These are phyloP conservation scores for Corchorus olitorius DNA, from an alignment of 345 rosid genomes.

Conservation along the genomic window DNA sequence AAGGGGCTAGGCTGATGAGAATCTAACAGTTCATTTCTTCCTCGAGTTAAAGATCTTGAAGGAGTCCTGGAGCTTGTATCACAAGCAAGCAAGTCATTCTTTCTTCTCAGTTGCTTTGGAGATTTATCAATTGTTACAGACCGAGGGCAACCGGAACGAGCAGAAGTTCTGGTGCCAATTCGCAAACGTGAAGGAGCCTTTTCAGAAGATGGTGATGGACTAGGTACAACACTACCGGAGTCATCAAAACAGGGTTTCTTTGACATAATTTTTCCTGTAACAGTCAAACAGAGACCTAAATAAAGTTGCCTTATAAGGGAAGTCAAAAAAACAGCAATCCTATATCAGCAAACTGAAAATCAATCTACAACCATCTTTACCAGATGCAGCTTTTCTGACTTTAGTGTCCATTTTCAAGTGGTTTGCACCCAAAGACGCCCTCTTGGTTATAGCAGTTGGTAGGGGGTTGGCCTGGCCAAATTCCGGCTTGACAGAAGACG, in stretches of 20 bases:
- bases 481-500: constrained; percentile 29
- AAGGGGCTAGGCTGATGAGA: constrained; percentile 23
- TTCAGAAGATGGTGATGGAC: constrained; percentile 20
- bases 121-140: constrained; percentile 24
- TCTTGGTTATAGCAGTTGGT: constrained; percentile 25
- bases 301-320: neutral
- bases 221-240: constrained; percentile 11
- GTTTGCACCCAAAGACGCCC: constrained; percentile 31
- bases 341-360: neutral
- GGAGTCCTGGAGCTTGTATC: constrained; percentile 29
- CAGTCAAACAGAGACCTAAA: neutral
- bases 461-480: constrained; percentile 7
- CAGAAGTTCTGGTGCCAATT: constrained; percentile 6
- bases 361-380: constrained; percentile 17
- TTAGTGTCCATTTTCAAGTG: constrained; percentile 27
- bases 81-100: constrained; percentile 18
- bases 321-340: neutral
- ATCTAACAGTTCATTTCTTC: constrained; percentile 11
- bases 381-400: constrained; percentile 28
- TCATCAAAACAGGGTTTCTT: constrained; percentile 33
- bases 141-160: neutral
- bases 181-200: constrained; percentile 29
- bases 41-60: constrained; percentile 17
- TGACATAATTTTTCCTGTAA: constrained; percentile 33
- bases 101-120: constrained; percentile 30